Evolutionary conservation across 2,329 filamentous ascomycete species (phyloP), one percentile per base, ranked within the genome.

Genomic region (Hypoxylon sp.): DNA sequence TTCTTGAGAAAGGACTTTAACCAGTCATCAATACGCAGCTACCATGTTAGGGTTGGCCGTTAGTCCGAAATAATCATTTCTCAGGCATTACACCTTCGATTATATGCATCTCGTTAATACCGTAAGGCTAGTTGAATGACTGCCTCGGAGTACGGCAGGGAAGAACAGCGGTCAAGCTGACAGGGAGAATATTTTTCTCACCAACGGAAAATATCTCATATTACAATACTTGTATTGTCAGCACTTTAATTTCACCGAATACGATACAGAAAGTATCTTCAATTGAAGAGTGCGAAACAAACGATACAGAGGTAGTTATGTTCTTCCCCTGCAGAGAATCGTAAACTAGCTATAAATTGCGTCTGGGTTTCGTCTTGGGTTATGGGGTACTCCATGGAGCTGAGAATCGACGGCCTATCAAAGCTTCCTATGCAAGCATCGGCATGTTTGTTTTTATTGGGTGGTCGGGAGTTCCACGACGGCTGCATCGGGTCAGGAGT

Each of bases 401-500:
- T 45, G 52, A 46, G 11, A 49, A 38, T 9, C 11, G 5, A 36
- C 17, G n/a, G n/a, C 55, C 55, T 58, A 58, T 58, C 30, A 49
- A 49, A 10, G 11, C 25, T 2, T 51, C n/a, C 6, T 43, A 51
- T 19, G 34, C 34, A 32, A 21, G n/a, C 36, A 43, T 45, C 19
- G 34, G 2, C 34, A 23, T 41, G 17, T 51, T 41, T 13, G 19
- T 38, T 61, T 48, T 52, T 38, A 62, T 62, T 62, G 50, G 59
- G 38, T 3, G 17, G 3, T 21, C 34, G 43, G 59, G 48, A 19
- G 51, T 46, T 48, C 9, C 51, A 62, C 59, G 25, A 34, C 34
- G 45, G 51, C 45, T 62, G 45, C 34, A 48, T 57, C 34, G 23
- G 48, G 46, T 51, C 46, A 51, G 52, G 52, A 63, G 52, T 57